phyloP scores from a whole-genome alignment of 192 early-diverging fungal species.

The Entomortierella beljakovae region DNA sequence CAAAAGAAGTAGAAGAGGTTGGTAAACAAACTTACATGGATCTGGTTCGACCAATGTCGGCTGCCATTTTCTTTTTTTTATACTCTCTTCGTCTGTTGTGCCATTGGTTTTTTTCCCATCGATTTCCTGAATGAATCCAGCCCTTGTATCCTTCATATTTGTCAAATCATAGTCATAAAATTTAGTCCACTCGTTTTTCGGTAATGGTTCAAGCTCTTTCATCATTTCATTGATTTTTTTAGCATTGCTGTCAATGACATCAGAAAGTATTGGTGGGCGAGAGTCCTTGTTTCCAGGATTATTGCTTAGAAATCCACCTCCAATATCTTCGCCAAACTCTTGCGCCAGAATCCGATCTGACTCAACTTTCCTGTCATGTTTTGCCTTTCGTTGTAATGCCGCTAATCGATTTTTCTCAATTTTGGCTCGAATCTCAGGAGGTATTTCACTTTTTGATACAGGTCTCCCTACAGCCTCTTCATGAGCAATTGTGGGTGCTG shows the following conservation, averaged over 20 bases:
- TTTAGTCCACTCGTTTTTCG: constrained; percentile 53
- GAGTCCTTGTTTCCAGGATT: background rate
- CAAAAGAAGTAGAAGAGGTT: background rate
- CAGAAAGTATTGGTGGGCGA: background rate
- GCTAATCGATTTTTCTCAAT: constrained; percentile 46
- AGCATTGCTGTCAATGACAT: constrained; percentile 28
- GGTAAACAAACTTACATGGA: constrained; percentile 56
- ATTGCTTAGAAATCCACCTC: background rate
- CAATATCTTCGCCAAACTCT: constrained; percentile 23
- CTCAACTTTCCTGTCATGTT: constrained; percentile 16
- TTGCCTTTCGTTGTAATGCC: constrained; percentile 34
- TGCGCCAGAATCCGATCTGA: constrained; percentile 21
- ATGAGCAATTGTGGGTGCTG: constrained; percentile 13
- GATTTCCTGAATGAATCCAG: constrained; percentile 86
- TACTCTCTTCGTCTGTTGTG: constrained; percentile 15
- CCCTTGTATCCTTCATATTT: constrained; percentile 86
- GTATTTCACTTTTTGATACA: constrained; percentile 26
- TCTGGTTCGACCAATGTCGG: constrained; percentile 51
- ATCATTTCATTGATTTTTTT: constrained; percentile 23
- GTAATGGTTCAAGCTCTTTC: constrained; percentile 36
- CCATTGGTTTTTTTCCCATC: constrained; percentile 32
- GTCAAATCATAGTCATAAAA: constrained; percentile 87
- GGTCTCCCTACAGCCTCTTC: constrained; percentile 33
- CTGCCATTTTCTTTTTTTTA: constrained; percentile 54
- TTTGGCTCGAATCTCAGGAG: constrained; percentile 38